Conservation (phyloP, 2,329 filamentous ascomycete genomes). For the Coleophoma eucalyptorum region DNA sequence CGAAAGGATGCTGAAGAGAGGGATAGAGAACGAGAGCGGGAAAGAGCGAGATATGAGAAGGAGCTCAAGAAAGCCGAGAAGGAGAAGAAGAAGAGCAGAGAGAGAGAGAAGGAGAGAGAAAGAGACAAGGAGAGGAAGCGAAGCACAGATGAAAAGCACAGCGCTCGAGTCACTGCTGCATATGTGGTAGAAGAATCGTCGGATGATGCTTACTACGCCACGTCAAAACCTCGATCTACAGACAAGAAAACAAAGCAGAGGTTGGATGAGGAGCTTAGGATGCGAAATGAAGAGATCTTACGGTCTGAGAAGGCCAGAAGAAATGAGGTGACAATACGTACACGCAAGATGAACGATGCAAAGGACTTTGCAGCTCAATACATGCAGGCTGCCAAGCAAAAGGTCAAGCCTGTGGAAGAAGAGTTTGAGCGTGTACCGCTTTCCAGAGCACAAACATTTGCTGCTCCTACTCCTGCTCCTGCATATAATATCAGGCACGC, state of each 20-base stretch:
- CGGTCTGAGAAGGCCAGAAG: constrained; percentile 1
- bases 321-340: constrained; percentile 1
- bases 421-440: constrained; percentile 10
- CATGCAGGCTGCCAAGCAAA: constrained; percentile 23
- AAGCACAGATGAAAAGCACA: constrained; percentile 25
- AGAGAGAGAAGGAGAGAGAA: constrained; percentile 28
- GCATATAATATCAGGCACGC: constrained; percentile 21
- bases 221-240: constrained; percentile 8
- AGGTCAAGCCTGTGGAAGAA: constrained; percentile 12
- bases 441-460: constrained; percentile 25
- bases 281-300: constrained; percentile 11
- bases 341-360: constrained; percentile 13
- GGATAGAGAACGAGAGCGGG: constrained; percentile 20
- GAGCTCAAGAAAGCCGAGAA: constrained; percentile 22
- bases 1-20: constrained; percentile 26
- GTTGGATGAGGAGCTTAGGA: constrained; percentile 17
- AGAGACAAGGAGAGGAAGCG: constrained; percentile 37
- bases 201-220: constrained; percentile 13
- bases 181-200: constrained; percentile 19
- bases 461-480: constrained; percentile 8
- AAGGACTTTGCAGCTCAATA: constrained; percentile 22
- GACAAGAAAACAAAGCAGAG: constrained; percentile 18
- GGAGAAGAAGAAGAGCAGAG: constrained; percentile 25
- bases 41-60: constrained; percentile 24
- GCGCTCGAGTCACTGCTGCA: constrained; percentile 10